Conservation (phyloP, 257 asterid species). For the Nicotiana sylvestris region DNA sequence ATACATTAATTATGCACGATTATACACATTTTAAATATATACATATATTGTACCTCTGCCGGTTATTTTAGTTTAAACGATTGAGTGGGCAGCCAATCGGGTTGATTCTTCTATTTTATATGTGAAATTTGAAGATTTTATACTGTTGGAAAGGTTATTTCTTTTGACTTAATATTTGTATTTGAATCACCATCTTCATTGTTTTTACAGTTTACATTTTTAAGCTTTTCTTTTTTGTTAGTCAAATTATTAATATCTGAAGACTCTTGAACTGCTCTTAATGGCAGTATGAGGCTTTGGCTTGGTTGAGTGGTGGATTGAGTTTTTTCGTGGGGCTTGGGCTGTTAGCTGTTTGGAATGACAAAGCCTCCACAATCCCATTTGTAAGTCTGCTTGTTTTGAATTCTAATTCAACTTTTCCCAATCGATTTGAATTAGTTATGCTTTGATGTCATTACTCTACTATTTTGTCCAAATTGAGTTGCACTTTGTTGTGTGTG, state of each 20-base stretch:
- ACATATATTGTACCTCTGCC: too few relatives aligned
- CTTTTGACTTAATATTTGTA: background rate
- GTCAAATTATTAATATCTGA: background rate
- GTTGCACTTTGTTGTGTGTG: background rate
- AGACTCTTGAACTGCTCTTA: conserved; percentile 2
- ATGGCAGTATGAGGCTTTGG: conserved; percentile 84
- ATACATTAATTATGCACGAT: too few relatives aligned
- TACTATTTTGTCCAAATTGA: background rate
- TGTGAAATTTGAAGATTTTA: background rate
- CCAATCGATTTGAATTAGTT: background rate
- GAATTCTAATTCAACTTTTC: background rate
- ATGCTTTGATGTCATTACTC: background rate
- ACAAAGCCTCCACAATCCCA: conserved; percentile 84
- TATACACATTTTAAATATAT: too few relatives aligned
- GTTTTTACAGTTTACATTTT: background rate
- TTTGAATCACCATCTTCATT: background rate
- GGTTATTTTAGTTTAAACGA: too few relatives aligned
- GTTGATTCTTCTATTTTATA: too few relatives aligned
- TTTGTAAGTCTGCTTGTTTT: conserved; percentile 53
- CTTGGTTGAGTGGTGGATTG: conserved; percentile 84
- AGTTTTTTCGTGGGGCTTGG: conserved; percentile 70
- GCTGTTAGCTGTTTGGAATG: conserved; percentile 77
- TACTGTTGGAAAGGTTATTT: background rate
- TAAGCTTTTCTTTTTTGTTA: background rate
- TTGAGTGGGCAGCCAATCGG: too few relatives aligned